Base-by-base conservation (phyloP, 257 asterid genomes). In the Solanum etuberosum region DNA sequence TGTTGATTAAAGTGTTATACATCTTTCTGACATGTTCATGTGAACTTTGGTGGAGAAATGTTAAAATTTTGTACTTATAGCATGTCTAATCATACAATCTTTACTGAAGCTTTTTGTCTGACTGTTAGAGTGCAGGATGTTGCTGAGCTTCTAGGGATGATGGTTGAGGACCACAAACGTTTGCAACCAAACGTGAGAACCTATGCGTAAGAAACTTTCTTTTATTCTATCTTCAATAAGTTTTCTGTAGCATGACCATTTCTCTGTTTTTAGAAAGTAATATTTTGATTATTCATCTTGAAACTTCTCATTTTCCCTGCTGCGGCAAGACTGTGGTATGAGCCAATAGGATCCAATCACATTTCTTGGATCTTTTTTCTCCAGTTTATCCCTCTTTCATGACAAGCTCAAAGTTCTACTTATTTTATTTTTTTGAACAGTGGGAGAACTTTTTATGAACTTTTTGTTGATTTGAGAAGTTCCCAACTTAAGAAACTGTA, bases 111-210 rank as follows among this genome's bases (percentile, higher is more conserved):
- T 85, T 89, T 83, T 87, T 67, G 83, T 87, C 5, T 88, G 87
- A 83, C 48, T 78, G 90, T 71, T 90, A 95, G 99, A 96, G 98
- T 97, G 89, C 98, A 97, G 92, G 99, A 97, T 91, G 99, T 97
- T 90, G 99, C 99, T 35, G 99, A 97, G 90, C 91, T 97, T 87
- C 96, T 95, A 48, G 99, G 99, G 85, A 97, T 97, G 99, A 95
- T 97, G 99, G 98, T 97, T 89, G 99, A 97, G 92, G 97, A 94
- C 91, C 90, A 95, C 92, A 94, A 92, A 89, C 96, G 98, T 84
- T 89, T 97, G 93, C 99, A 94, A 94, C 99, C 99, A 91, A 95
- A 97, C 90, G 91, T 95, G 96, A 97, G 95, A 94, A 97, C 99
- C 91, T 94, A 97, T 89, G 95, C 96, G 99, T 97, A 95, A 94